These are phyloP conservation scores for Solanum chmielewskii DNA, from an alignment of 257 asterid genomes.

Conservation along the genomic window DNA sequence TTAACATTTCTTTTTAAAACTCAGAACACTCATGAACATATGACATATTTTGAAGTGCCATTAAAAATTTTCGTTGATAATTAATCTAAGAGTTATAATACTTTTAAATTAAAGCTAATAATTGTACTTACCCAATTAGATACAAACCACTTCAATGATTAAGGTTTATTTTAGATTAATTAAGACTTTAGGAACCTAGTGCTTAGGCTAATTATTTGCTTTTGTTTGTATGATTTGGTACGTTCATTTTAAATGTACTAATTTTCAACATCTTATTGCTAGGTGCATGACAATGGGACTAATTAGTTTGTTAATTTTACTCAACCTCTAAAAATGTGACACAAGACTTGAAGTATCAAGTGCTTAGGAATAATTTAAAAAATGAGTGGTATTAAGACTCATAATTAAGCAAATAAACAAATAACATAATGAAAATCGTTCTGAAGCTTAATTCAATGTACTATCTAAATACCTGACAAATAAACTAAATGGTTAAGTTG, in stretches of 20 bases:
- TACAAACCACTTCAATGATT: background rate
- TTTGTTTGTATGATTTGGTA: background rate
- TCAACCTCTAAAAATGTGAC: background rate
- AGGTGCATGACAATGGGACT: background rate
- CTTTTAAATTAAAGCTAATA: background rate
- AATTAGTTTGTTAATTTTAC: background rate
- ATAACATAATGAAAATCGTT: too few relatives aligned
- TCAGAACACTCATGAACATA: too few relatives aligned
- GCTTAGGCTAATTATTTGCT: background rate
- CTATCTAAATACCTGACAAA: too few relatives aligned
- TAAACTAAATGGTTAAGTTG: too few relatives aligned
- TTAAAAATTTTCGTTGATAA: background rate
- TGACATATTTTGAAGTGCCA: background rate
- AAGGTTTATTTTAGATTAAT: background rate
- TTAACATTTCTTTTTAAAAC: too few relatives aligned
- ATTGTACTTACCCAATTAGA: background rate
- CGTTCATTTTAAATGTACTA: background rate
- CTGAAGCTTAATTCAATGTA: too few relatives aligned
- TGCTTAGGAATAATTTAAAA: background rate
- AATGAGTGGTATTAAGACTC: background rate
- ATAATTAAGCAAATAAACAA: background rate
- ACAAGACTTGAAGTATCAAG: background rate
- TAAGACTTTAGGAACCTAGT: background rate
- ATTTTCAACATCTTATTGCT: background rate
- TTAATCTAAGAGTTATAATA: background rate